Conservation (phyloP, 2,329 filamentous ascomycete species). For the Chaetomiaceae sp. region DNA sequence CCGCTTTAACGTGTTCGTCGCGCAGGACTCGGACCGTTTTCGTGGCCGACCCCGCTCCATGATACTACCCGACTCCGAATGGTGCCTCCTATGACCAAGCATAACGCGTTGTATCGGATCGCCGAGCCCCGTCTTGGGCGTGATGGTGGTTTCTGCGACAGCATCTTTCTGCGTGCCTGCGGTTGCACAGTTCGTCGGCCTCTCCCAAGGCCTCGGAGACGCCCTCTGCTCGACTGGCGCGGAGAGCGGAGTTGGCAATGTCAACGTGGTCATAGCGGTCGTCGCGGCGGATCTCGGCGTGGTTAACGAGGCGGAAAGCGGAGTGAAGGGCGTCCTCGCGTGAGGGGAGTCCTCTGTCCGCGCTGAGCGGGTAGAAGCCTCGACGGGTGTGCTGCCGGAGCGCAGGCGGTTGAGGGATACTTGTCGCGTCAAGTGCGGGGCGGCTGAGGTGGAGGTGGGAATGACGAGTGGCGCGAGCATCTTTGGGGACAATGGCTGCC, state of each 20-base stretch:
- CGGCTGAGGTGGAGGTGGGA: constrained; percentile 36
- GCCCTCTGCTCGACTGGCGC: constrained; percentile 41
- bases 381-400: constrained; percentile 40
- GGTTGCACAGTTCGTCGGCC: constrained; percentile 24
- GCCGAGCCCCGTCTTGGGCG: constrained; percentile 30
- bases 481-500: constrained; percentile 47
- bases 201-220: constrained; percentile 45
- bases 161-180: constrained; percentile 29
- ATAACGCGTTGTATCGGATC: constrained; percentile 27
- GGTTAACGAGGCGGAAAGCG: constrained; percentile 39
- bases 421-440: constrained; percentile 34
- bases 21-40: constrained; percentile 44
- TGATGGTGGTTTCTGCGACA: constrained; percentile 26
- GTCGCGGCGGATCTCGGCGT: constrained; percentile 42
- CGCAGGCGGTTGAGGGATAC: constrained; percentile 43
- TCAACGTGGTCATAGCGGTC: constrained; percentile 34
- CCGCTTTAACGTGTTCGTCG: constrained; percentile 35
- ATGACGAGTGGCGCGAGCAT: constrained; percentile 54
- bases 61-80: constrained; percentile 54
- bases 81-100: constrained; percentile 44
- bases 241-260: constrained; percentile 46
- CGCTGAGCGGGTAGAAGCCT: constrained; percentile 37
- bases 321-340: constrained; percentile 42
- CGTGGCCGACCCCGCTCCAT: constrained; percentile 59
- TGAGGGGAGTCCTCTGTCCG: constrained; percentile 45